phyloP scores from a whole-genome alignment of 1,139 yeast species.

The Yamadazyma membranifaciens region DNA sequence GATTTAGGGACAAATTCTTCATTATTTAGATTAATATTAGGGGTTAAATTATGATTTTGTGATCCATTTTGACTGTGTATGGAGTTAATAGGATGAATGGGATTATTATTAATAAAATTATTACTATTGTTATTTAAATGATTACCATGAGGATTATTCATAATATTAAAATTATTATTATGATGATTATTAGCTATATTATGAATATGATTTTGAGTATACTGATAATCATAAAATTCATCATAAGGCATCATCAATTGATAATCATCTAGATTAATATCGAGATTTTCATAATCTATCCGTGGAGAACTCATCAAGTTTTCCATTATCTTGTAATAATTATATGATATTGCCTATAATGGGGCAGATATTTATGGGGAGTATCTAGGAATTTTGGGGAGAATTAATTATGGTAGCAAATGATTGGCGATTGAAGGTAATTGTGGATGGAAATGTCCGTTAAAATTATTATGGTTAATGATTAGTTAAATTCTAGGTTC shows the following conservation, averaged over 20 bases:
- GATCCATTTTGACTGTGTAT: not conserved
- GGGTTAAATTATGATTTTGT: not conserved
- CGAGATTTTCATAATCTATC: constrained; percentile 21
- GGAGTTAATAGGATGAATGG: not conserved
- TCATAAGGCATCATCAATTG: constrained; percentile 4
- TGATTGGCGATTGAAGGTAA: too few species aligned
- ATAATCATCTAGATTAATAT: constrained; percentile 12
- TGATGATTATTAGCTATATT: not conserved
- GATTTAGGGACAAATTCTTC: constrained; percentile 7
- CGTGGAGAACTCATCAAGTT: constrained; percentile 46
- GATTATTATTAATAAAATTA: not conserved
- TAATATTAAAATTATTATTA: not conserved
- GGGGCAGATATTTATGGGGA: not conserved
- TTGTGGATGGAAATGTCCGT: not conserved
- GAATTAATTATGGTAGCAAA: too few species aligned
- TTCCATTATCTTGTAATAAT: constrained; percentile 27
- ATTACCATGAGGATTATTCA: not conserved
- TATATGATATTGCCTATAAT: constrained; percentile 1
- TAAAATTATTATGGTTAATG: too few species aligned
- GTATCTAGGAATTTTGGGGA: too few species aligned
- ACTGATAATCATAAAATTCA: constrained; percentile 1
- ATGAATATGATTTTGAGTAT: not conserved
- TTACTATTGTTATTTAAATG: too few species aligned
- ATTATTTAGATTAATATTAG: not conserved
- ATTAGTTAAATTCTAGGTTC: too few species aligned